phyloP scores from a whole-genome alignment of 169 alveolate species.

The Eimeria necatrix region DNA sequence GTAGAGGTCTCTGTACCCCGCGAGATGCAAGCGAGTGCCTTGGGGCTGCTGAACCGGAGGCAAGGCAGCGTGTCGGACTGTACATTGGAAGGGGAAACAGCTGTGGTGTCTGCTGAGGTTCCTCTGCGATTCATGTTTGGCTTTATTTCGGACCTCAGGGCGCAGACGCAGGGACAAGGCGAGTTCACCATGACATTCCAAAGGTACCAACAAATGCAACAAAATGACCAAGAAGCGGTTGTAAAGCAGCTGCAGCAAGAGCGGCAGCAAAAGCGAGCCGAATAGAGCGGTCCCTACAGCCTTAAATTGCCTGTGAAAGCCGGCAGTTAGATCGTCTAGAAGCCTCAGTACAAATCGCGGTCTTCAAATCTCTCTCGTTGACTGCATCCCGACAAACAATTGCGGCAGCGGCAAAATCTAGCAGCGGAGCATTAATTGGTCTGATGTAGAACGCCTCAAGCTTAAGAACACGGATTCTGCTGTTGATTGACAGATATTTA shows the following conservation, averaged over 20 bases:
- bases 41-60: slow-evolving; percentile 93
- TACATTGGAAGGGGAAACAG: slow-evolving; percentile 88
- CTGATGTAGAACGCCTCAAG: too few species aligned
- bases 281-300: neutral
- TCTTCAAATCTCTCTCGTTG: too few species aligned
- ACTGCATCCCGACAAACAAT: too few species aligned
- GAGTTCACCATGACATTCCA: slow-evolving; percentile 96
- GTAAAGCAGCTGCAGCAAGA: slow-evolving; percentile 60
- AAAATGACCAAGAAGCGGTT: slow-evolving; percentile 88
- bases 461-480: too few species aligned
- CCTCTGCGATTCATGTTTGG: slow-evolving; percentile 97
- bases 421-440: too few species aligned
- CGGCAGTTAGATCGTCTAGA: too few species aligned
- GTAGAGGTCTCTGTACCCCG: slow-evolving; percentile 95
- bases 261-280: neutral
- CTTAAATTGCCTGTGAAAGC: too few species aligned
- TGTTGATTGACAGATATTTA: too few species aligned
- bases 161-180: slow-evolving; percentile 96
- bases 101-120: slow-evolving; percentile 92
- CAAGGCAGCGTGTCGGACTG: slow-evolving; percentile 95
- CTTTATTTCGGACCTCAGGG: slow-evolving; percentile 95
- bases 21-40: slow-evolving; percentile 90
- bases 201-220: slow-evolving; percentile 87
- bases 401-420: too few species aligned
- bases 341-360: too few species aligned